Evolutionary conservation across 208 protist species (phyloP).

Genomic region (Crithidia brevicula): DNA sequence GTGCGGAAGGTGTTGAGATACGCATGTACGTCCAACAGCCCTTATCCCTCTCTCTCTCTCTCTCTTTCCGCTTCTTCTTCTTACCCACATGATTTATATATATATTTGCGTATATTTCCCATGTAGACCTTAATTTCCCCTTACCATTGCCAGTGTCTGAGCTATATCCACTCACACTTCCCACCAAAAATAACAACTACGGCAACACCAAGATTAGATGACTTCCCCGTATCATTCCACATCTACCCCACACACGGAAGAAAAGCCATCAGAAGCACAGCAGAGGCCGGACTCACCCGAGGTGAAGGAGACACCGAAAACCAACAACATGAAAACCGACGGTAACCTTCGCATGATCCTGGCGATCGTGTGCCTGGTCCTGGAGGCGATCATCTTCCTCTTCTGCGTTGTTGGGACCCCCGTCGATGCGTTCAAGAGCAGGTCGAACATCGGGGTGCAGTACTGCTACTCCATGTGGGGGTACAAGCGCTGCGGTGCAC

Average conservation of each 20-base stretch:
- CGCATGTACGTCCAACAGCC: not conserved
- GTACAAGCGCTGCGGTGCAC: conserved; percentile 24
- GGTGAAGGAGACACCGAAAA: no score
- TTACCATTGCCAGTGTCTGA: no score
- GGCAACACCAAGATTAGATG: no score
- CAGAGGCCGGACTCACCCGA: no score
- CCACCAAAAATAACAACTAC: no score
- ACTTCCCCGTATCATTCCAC: no score
- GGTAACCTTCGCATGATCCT: not conserved
- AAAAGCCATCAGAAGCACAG: no score
- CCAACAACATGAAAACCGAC: no score
- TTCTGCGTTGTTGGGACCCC: conserved; percentile 43
- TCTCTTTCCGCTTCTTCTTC: conserved; percentile 1
- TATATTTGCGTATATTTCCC: not conserved
- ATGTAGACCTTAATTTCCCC: no score
- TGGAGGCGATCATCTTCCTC: conserved; percentile 39
- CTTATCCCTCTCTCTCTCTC: conserved; percentile 1
- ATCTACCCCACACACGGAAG: no score
- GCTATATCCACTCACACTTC: no score
- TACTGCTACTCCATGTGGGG: conserved; percentile 52
- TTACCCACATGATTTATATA: not conserved
- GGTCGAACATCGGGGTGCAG: not conserved
- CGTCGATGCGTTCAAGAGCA: conserved; percentile 33
- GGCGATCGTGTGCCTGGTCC: conserved; percentile 23
- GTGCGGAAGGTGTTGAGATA: not conserved